Evolutionary conservation across 805 yeast species (phyloP), one percentile per base, ranked within the genome.

Genomic region (Novakomyces olei): DNA sequence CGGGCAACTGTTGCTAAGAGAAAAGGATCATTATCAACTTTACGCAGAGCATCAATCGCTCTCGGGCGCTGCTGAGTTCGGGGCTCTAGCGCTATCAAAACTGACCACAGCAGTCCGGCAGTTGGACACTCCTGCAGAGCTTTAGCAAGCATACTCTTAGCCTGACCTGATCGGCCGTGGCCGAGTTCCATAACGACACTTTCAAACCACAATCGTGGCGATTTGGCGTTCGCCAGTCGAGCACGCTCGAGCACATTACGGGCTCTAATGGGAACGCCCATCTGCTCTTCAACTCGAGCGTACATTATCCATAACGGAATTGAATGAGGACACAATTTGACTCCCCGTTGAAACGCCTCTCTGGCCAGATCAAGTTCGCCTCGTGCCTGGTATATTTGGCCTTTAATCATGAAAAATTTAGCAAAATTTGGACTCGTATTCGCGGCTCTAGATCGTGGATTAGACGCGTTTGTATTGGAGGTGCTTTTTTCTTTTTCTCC

Each of bases 201-300:
- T 14, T 63, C 72, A 5, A 59, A 42, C 70, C 78, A 71, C 2
- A 83, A 41, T n/a, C 36, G 33, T 19, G 67, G 76, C 25, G 53
- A 52, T 4, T 51, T 44, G 0, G 72, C 67, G 35, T 62, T 65
- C 17, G 57, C 54, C 10, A 69, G 39, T 5, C 76, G 47, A 0
- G 76, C 88, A 17, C 67, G 54, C 41, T 80, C 94, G 15, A 81
- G 50, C 1, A 64, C 56, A 0, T 92, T 70, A 37, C 93, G 63
- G 0, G 92, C 80, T 36, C 67, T 58, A 2, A 71, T 61, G 1
- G 57, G 37, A 2, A 60, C 55, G 1, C 57, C 56, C 7, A 61
- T 42, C 1, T 46, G 38, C 37, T 61, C 67, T 39, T 70, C 75
- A 2, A 66, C 34, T 2, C 46, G 40, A 0, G 80, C 57, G 5